Evolutionary conservation across 306 rosid genomes (phyloP).

Genomic region (Adenanthera pavonina): DNA sequence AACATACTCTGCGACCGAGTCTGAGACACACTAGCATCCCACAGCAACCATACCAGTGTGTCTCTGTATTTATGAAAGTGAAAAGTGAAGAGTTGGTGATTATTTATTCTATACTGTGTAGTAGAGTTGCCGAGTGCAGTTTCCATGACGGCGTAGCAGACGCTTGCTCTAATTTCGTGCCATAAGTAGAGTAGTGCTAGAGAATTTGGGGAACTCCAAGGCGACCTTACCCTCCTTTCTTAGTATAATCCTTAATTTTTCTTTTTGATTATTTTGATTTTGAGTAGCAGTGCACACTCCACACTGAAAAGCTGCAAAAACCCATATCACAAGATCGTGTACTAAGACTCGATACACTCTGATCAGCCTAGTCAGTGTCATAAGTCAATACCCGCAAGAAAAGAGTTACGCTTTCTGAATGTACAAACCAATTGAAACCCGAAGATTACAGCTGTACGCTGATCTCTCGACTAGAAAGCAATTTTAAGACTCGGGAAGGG

Average conservation of each 20-base stretch:
- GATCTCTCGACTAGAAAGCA: not conserved
- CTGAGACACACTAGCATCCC: not conserved
- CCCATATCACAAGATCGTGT: conserved; percentile 41
- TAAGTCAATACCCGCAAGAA: conserved; percentile 20
- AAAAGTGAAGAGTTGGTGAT: conserved; percentile 40
- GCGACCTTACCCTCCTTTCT: not conserved
- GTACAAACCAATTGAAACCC: conserved; percentile 31
- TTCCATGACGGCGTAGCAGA: conserved; percentile 99
- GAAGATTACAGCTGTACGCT: not conserved
- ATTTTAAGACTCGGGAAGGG: conserved; percentile 43
- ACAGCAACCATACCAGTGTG: conserved; percentile 40
- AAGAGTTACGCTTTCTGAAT: not conserved
- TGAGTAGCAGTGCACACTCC: not conserved
- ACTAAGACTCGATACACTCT: conserved; percentile 7
- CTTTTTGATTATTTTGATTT: not conserved
- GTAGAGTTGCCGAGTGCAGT: conserved; percentile 71
- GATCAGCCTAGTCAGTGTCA: not conserved
- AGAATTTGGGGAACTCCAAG: conserved; percentile 33
- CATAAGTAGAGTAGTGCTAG: conserved; percentile 56
- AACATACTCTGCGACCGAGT: conserved; percentile 24
- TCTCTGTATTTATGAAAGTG: conserved; percentile 19
- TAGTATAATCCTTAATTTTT: not conserved
- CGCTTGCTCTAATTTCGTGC: conserved; percentile 76
- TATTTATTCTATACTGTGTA: conserved; percentile 41
- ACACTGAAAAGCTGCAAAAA: conserved; percentile 63